Evolutionary conservation across 805 yeast species (phyloP).

Genomic region (Yamadazyma philogaea): DNA sequence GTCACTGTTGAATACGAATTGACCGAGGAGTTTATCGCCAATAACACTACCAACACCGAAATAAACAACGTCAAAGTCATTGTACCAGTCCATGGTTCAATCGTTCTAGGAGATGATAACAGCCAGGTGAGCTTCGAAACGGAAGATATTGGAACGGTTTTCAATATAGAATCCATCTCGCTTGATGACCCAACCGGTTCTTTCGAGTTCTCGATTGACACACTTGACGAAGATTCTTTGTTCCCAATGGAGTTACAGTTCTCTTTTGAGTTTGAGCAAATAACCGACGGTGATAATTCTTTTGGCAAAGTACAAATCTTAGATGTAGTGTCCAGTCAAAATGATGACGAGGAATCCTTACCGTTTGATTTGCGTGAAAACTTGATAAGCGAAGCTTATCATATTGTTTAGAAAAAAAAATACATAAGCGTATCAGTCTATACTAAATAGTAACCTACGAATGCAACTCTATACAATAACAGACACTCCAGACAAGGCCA

Average conservation of each 20-base stretch:
- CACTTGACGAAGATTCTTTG: slow-evolving; percentile 73
- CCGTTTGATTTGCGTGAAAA: slow-evolving; percentile 67
- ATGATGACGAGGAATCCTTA: slow-evolving; percentile 52
- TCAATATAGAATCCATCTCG: slow-evolving; percentile 56
- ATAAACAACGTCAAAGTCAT: slow-evolving; percentile 52
- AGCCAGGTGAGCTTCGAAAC: slow-evolving; percentile 47
- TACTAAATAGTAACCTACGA: background rate
- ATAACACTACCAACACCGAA: slow-evolving; percentile 11
- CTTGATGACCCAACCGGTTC: slow-evolving; percentile 57
- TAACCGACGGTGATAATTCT: slow-evolving; percentile 41
- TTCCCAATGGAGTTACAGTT: slow-evolving; percentile 85
- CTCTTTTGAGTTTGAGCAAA: slow-evolving; percentile 43
- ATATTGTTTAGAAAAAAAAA: slow-evolving; percentile 26
- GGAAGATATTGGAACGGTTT: slow-evolving; percentile 66
- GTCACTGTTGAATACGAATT: slow-evolving; percentile 90
- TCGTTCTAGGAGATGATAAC: slow-evolving; percentile 49
- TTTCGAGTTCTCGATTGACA: slow-evolving; percentile 76
- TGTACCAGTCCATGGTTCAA: slow-evolving; percentile 67
- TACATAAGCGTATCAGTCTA: background rate
- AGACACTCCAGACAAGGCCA: slow-evolving; percentile 56
- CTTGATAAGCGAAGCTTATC: slow-evolving; percentile 57
- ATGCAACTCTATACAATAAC: slow-evolving; percentile 16
- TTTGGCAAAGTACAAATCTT: slow-evolving; percentile 66
- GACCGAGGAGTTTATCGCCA: slow-evolving; percentile 34
- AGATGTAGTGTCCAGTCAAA: slow-evolving; percentile 44